These are phyloP conservation scores for Chlorella vulgaris DNA, from an alignment of 139 green algal genomes.

Conservation along the genomic window DNA sequence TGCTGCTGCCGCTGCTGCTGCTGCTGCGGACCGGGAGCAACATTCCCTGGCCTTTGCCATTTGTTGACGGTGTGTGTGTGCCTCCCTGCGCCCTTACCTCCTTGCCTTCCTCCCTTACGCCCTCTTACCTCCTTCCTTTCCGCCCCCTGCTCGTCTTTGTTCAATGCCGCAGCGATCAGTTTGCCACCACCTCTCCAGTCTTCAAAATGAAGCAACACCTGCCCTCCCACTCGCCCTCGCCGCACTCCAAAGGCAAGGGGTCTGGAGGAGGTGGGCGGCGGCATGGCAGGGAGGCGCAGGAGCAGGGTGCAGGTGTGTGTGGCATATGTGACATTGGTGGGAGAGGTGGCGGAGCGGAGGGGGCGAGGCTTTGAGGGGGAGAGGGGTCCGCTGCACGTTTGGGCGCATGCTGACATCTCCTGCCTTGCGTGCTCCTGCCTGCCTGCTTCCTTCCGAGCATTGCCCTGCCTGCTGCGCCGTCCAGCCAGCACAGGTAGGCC, in stretches of 20 bases:
- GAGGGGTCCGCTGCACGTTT: not conserved
- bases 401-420: too few species aligned
- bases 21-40: too few species aligned
- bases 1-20: too few species aligned
- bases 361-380: not conserved
- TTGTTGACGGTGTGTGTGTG: not conserved
- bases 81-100: not conserved
- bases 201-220: conserved; percentile 1
- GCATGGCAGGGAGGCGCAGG: not conserved
- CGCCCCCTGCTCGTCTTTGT: too few species aligned
- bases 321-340: not conserved
- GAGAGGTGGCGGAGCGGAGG: too few species aligned
- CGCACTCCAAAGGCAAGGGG: not conserved
- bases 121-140: too few species aligned
- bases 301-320: not conserved
- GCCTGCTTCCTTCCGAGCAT: too few species aligned
- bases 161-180: conserved; percentile 28
- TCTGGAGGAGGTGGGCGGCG: not conserved
- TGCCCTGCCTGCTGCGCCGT: too few species aligned
- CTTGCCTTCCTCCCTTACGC: too few species aligned
- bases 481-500: too few species aligned
- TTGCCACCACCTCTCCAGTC: conserved; percentile 10
- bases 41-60: not conserved
- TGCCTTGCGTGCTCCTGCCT: too few species aligned
- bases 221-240: not conserved